These are phyloP conservation scores for Alopecurus myosuroides DNA, from an alignment of 176 grass and related monocot genomes.

Conservation along the genomic window DNA sequence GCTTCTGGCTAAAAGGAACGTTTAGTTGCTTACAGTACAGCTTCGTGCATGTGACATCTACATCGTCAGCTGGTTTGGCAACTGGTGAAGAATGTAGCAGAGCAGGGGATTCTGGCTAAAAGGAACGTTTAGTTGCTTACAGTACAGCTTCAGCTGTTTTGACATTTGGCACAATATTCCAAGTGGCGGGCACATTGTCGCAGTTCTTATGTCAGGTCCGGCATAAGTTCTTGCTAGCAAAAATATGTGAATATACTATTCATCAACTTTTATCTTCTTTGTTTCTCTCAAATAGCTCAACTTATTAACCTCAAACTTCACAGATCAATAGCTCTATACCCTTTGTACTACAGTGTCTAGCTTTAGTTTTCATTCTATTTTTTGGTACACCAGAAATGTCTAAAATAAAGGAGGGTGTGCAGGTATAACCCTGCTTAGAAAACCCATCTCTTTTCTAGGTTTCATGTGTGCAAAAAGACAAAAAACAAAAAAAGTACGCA, in stretches of 20 bases:
- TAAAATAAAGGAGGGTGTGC: no score
- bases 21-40: neutral
- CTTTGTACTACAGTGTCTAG: no score
- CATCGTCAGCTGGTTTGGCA: neutral
- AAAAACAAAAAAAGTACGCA: no score
- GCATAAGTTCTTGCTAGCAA: neutral
- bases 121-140: neutral
- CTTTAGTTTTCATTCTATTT: no score
- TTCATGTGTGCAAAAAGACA: neutral
- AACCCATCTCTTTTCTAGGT: no score
- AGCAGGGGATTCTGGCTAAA: neutral
- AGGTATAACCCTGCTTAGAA: no score
- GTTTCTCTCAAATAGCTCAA: no score
- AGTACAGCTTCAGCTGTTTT: constrained; percentile 18
- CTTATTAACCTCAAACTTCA: no score
- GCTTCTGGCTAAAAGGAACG: neutral
- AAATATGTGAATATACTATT: no score
- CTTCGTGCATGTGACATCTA: neutral
- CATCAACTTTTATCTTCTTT: no score
- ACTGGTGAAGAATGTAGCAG: neutral
- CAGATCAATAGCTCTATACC: no score
- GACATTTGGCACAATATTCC: neutral
- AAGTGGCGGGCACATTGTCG: neutral
- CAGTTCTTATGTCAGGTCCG: neutral
- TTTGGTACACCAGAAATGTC: no score